Evolutionary conservation across 768 basidiomycete genomes (phyloP).

Genomic region (Phylloporus sp.): DNA sequence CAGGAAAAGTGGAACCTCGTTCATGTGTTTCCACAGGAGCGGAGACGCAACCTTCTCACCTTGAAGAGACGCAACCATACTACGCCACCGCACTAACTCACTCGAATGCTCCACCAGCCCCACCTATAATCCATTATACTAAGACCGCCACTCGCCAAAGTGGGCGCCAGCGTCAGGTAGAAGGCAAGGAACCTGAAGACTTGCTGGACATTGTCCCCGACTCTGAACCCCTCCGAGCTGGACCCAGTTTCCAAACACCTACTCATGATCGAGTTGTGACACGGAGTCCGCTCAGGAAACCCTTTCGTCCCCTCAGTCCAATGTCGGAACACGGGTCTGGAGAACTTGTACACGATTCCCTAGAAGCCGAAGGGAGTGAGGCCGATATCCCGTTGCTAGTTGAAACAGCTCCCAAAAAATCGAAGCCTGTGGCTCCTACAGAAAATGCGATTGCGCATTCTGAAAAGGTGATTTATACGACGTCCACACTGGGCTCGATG

Average conservation of each 20-base stretch:
- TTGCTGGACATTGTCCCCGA: slow-evolving; percentile 56
- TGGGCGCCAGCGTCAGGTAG: not conserved
- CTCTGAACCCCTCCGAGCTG: slow-evolving; percentile 50
- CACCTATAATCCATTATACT: not conserved
- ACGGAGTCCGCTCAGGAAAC: slow-evolving; percentile 13
- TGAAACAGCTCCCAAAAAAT: slow-evolving; percentile 21
- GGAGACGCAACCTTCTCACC: slow-evolving; percentile 17
- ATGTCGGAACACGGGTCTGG: slow-evolving; percentile 18
- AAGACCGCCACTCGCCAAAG: not conserved
- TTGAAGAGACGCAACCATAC: slow-evolving; percentile 18
- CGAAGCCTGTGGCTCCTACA: slow-evolving; percentile 1
- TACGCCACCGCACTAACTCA: not conserved
- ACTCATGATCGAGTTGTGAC: not conserved
- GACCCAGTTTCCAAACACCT: slow-evolving; percentile 12
- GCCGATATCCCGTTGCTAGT: slow-evolving; percentile 43
- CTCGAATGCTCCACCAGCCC: not conserved
- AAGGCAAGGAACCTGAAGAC: slow-evolving; percentile 27
- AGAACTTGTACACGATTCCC: slow-evolving; percentile 28
- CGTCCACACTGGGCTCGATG: not conserved
- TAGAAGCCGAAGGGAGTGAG: slow-evolving; percentile 31
- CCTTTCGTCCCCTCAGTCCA: slow-evolving; percentile 22
- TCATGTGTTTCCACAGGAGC: slow-evolving; percentile 6
- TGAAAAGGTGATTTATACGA: slow-evolving; percentile 15
- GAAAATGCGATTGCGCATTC: slow-evolving; percentile 3
- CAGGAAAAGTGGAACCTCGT: slow-evolving; percentile 17